Base-by-base conservation (phyloP, 1,284 basidiomycete genomes). In the Cutaneotrichosporon spelunceum region DNA sequence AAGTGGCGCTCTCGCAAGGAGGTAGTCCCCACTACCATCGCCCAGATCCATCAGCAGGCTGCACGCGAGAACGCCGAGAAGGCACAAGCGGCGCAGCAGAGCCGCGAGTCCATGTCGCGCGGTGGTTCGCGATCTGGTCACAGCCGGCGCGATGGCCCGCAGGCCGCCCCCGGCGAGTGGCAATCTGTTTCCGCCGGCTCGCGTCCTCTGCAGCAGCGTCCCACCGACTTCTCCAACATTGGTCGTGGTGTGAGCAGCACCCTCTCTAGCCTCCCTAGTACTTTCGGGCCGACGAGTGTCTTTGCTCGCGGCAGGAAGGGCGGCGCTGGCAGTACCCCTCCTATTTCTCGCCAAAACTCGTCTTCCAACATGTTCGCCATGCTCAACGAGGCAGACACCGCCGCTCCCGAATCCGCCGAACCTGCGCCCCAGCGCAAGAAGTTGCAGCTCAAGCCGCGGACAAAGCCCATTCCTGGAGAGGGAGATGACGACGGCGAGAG, bases 111-210 rank as follows among this genome's bases (percentile, higher is more conserved):
- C 64, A 85, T 88, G 78, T 88, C 87, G 3, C 85, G 88, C 53
- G 87, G 89, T 53, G 91, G 92, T 47, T 96, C 94, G 60, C 86
- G 91, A 60, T 87, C 92, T 56, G 93, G 93, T n/a, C 87, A 85
- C 60, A 42, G 39, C 50, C 68, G 88, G 19, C 87, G 91, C 55
- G 84, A 83, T 53, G 78, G 76, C 23, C 65, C 68, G 30, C 71
- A 72, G 58, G n/a, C n/a, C n/a, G n/a, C n/a, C n/a, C 72, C 73
- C n/a, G 92, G 96, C 67, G 93, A 94, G 42, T 97, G 93, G 93
- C 82, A 80, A 68, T 85, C 89, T 30, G 87, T 89, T n/a, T 86
- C 86, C 66, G 76, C 82, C 65, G 70, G 69, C 33, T 77, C 80
- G 62, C 67, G 76, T 53, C 58, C 79, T 70, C 56, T 79, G 71